phyloP scores from a whole-genome alignment of 345 rosid species.

The Boechera stricta region DNA sequence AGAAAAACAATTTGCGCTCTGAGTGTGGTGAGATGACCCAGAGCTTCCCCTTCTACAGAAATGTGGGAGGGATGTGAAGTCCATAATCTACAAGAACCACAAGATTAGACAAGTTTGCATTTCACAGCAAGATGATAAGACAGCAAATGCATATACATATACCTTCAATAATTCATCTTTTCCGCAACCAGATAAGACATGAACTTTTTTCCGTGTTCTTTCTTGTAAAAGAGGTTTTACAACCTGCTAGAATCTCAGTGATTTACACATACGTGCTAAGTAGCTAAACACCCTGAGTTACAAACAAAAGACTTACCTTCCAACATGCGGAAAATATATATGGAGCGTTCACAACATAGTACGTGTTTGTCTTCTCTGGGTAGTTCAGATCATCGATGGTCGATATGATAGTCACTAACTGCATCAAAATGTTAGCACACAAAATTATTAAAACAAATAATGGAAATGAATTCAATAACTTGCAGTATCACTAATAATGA shows the following conservation, averaged over 20 bases:
- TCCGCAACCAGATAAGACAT: conserved; percentile 80
- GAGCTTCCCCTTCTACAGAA: conserved; percentile 88
- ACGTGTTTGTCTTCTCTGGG: conserved; percentile 90
- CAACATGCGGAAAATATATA: conserved; percentile 94
- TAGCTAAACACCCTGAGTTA: conserved; percentile 22
- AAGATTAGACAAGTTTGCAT: conserved; percentile 18
- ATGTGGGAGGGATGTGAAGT: conserved; percentile 80
- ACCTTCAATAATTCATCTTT: conserved; percentile 87
- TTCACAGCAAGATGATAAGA: conserved; percentile 25
- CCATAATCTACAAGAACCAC: conserved; percentile 69
- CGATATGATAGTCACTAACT: conserved; percentile 84
- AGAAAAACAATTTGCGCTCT: conserved; percentile 57
- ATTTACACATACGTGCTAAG: conserved; percentile 3
- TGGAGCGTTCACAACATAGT: conserved; percentile 89
- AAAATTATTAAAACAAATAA: not conserved
- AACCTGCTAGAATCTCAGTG: conserved; percentile 54
- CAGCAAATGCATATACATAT: conserved; percentile 24
- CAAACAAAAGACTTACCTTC: conserved; percentile 58
- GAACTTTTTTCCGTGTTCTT: conserved; percentile 82
- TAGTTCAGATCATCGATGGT: conserved; percentile 93
- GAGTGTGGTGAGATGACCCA: conserved; percentile 68
- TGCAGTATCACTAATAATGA: not conserved
- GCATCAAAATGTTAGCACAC: conserved; percentile 42
- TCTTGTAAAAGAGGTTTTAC: conserved; percentile 96
- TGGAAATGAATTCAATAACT: conserved; percentile 13